These are phyloP conservation scores for Glycine latifolia DNA, from an alignment of 306 rosid species.

Conservation along the genomic window DNA sequence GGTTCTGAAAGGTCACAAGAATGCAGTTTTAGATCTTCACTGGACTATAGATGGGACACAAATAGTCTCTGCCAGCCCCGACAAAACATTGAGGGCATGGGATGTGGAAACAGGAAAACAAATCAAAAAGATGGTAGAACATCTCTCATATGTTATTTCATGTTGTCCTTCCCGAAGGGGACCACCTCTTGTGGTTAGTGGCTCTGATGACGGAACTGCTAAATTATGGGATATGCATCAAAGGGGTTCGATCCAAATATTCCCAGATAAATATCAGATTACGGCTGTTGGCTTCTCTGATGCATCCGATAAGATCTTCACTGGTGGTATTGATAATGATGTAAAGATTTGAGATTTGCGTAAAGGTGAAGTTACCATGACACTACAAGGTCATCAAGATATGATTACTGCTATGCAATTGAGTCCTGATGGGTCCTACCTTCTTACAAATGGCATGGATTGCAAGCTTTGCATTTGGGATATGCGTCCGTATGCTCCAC, in stretches of 20 bases:
- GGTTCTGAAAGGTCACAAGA: no score
- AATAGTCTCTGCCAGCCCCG: constrained; percentile 87
- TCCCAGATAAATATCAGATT: constrained; percentile 92
- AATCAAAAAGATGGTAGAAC: constrained; percentile 94
- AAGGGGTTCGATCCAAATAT: constrained; percentile 95
- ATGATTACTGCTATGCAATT: constrained; percentile 95
- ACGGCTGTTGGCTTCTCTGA: constrained; percentile 91
- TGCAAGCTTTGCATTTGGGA: constrained; percentile 97
- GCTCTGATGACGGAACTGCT: constrained; percentile 96
- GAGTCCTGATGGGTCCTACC: constrained; percentile 99
- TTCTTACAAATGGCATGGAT: constrained; percentile 96
- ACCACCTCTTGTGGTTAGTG: constrained; percentile 90
- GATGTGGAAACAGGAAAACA: constrained; percentile 93
- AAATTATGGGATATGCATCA: constrained; percentile 98
- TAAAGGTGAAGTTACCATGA: constrained; percentile 88
- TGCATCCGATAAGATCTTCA: constrained; percentile 92
- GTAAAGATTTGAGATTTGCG: constrained; percentile 95
- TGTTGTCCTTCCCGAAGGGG: constrained; percentile 97
- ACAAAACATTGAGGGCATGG: constrained; percentile 94
- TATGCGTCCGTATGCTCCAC: constrained; percentile 97
- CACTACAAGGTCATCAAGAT: constrained; percentile 96
- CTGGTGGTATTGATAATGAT: constrained; percentile 93
- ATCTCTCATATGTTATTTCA: constrained; percentile 82
- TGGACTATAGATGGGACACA: constrained; percentile 91
- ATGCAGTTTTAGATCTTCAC: no score